A percentile compares a stretch with the other conserved stretches of the same genome.
These are phyloP conservation scores for Podospora pseudoanserina DNA, from an alignment of 495 filamentous ascomycete species.

Conservation along the genomic window DNA sequence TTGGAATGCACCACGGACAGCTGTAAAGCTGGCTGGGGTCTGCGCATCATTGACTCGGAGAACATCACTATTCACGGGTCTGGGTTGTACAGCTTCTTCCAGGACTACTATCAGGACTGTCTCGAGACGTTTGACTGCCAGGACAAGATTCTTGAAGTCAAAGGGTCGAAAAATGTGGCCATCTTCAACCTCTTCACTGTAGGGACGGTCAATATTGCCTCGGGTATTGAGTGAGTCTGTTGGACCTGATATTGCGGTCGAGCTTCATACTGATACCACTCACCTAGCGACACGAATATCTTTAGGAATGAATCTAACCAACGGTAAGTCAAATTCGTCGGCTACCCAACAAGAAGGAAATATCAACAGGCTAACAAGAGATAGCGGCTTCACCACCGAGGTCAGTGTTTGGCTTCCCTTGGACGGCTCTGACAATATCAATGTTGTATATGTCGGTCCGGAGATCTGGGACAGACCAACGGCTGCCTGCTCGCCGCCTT, in stretches of 20 bases:
- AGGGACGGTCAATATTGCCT: background rate
- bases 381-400: constrained; percentile 21
- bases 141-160: constrained; percentile 29
- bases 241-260: no score
- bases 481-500: constrained; percentile 11
- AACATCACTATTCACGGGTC: constrained; percentile 25
- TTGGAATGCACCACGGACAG: background rate
- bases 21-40: constrained; percentile 28
- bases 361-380: no score
- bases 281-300: no score
- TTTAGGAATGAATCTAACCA: no score
- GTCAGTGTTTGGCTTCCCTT: constrained; percentile 26
- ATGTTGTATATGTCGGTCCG: constrained; percentile 20
- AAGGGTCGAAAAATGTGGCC: background rate
- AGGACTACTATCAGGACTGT: constrained; percentile 64
- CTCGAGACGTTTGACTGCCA: constrained; percentile 69
- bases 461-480: constrained; percentile 17
- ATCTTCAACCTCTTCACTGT: background rate
- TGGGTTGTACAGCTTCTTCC: constrained; percentile 31
- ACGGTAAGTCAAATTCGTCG: no score
- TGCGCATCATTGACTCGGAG: constrained; percentile 19
- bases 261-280: no score
- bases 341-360: no score
- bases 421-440: constrained; percentile 15
- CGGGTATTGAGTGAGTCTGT: constrained; percentile 1